Base-by-base conservation (phyloP, 306 rosid genomes). In the Dryas drummondii region DNA sequence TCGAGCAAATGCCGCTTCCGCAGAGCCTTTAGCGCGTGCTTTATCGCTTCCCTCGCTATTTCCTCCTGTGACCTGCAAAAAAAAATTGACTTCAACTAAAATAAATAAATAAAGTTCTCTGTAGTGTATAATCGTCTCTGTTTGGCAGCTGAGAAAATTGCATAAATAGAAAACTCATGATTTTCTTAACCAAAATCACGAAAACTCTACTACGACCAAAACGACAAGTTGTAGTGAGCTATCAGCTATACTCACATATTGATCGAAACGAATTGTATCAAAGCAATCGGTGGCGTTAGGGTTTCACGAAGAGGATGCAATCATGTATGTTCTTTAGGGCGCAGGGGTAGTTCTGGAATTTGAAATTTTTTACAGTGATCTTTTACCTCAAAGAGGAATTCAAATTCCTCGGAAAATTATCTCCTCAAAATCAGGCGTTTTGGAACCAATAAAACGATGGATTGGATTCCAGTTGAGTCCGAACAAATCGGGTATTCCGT, bases 1-100 rank as follows among this genome's bases (percentile, higher is more conserved):
- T 96, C 99, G 12, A 83, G 72, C 78, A 92, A 86, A 88, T 96
- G 99, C 73, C 99, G 96, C 71, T 87, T 86, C 72, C 92, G 85
- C 42, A 92, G 88, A 72, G 98, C 85, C 84, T 83, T 90, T 81
- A 92, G 77, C 37, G 99, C 98, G 75, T 92, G 91, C 74, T 80
- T 83, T 65, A 96, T 92, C 47, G 99, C 96, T 15, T 82, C 82
- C 71, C 48, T 82, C 15, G 91, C 92, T 48, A 70, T 44, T 51
- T 80, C 73, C 10, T 87, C 91, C 78, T 77, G 88, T 19, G 91
- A 78, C 86, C 88, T 86, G 74, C 9, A 45, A 73, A 54, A 41
- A 26, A 63, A 52, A 63, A 9, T 44, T 68, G 79, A 87, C 81
- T 49, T 26, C 48, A 37, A 19, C n/a, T 62, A 77, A 52, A 19